Base-by-base conservation (phyloP, 2,329 filamentous ascomycete species). In the Cercospora citrullina region DNA sequence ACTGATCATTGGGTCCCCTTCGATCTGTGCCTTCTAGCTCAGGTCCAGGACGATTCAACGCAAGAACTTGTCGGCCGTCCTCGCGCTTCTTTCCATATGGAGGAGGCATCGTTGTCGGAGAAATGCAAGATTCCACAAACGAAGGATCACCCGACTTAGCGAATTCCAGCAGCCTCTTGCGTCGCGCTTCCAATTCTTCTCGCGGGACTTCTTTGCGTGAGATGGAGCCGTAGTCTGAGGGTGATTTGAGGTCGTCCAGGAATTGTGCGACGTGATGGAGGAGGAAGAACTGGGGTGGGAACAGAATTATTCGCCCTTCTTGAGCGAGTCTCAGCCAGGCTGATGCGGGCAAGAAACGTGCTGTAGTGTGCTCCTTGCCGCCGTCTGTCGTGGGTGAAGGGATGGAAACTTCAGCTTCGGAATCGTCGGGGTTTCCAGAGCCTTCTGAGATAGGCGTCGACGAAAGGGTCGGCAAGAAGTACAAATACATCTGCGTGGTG, bases 401-500 rank as follows among this genome's bases (percentile, higher is more conserved):
- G 59, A 92, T 84, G 73, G 86, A 83, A 71, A 85, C 87, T 75
- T 85, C 86, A 0, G 70, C 72, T 57, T 76, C 74, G 6, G 66
- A 69, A 10, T 73, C 71, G 12, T 72, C 73, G 75, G 73, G 73
- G 70, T 48, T 75, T 71, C 63, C 66, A 12, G 65, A 65, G 7
- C 71, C 69, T 39, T 75, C 30, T 65, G 67, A 62, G n/a, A 75
- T 10, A 5, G 74, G 74, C 71, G 82, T 77, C 72, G 82, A 72
- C 58, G 80, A 60, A 30, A 74, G 65, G 1, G 76, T 74, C 0
- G 93, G 93, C 2, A 97, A 85, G 79, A 96, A 90, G 80, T 97
- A 97, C 10, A 98, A 79, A 80, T 98, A 99, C 94, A 98, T 98
- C 77, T 97, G 94, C 0, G 94, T 97, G 0, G 91, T 92, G 81